phyloP scores from a whole-genome alignment of 176 grass and related monocot species.

The Triticum dicoccoides region DNA sequence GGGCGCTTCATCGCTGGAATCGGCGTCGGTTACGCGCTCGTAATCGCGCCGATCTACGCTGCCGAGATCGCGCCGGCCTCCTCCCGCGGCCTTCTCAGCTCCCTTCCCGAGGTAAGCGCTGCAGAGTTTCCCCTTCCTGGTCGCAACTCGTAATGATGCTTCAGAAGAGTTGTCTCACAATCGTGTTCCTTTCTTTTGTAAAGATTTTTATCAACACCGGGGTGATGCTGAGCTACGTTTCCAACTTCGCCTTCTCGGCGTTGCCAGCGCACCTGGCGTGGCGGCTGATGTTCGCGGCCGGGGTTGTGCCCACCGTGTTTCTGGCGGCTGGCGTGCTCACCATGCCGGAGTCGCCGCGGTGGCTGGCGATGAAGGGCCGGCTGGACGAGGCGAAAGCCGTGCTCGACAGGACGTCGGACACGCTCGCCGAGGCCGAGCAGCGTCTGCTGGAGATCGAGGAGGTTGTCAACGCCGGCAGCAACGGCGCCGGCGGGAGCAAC shows the following conservation, averaged over 20 bases:
- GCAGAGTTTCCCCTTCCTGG: not conserved
- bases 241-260: constrained; percentile 58
- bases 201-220: constrained; percentile 76
- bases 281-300: constrained; percentile 59
- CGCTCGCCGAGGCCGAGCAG: constrained; percentile 37
- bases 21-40: constrained; percentile 61
- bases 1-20: constrained; percentile 57
- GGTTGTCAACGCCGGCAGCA: constrained; percentile 3
- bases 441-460: constrained; percentile 58
- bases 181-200: not conserved
- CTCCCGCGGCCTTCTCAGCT: constrained; percentile 60
- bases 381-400: constrained; percentile 43
- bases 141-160: not conserved
- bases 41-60: constrained; percentile 71
- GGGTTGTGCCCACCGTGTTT: constrained; percentile 43
- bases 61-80: constrained; percentile 67
- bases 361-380: constrained; percentile 81
- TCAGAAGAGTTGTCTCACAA: not conserved
- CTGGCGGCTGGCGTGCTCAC: constrained; percentile 50
- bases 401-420: constrained; percentile 59
- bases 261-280: constrained; percentile 50
- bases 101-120: constrained; percentile 48
- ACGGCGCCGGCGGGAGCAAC: too few species aligned
- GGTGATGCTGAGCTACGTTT: constrained; percentile 70
- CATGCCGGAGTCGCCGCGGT: constrained; percentile 90